A percentile compares a stretch with the other conserved stretches of the same genome.
Evolutionary conservation across 2,329 filamentous ascomycete genomes (phyloP).

Genomic region (Epichloe elymi): DNA sequence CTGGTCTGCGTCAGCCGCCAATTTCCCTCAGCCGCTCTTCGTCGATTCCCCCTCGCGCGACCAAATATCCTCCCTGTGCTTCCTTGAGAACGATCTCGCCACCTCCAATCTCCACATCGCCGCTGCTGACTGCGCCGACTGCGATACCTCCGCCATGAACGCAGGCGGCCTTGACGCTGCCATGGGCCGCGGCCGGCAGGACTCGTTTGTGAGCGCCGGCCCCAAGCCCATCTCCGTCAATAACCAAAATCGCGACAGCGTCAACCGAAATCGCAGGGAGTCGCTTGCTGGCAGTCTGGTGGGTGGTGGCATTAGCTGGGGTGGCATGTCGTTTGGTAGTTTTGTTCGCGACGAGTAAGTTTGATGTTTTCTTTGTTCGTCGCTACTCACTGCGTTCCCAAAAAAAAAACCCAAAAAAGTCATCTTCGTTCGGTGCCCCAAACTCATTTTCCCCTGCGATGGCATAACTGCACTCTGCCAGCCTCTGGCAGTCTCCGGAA

Average conservation of each 20-base stretch:
- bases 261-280: constrained; percentile 45
- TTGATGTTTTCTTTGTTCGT: background rate
- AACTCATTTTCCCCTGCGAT: constrained; percentile 3
- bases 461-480: constrained; percentile 9
- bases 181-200: constrained; percentile 45
- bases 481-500: too few relatives aligned
- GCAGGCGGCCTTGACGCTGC: constrained; percentile 44
- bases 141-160: constrained; percentile 38
- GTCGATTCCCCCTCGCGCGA: constrained; percentile 14
- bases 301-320: constrained; percentile 92
- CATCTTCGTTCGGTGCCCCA: too few relatives aligned
- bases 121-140: constrained; percentile 6
- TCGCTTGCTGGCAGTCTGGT: constrained; percentile 51
- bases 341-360: constrained; percentile 97
- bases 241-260: constrained; percentile 47
- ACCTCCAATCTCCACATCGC: constrained; percentile 11
- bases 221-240: constrained; percentile 55
- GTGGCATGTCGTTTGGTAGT: constrained; percentile 87
- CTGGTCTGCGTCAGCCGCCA: constrained; percentile 17
- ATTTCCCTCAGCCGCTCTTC: constrained; percentile 15
- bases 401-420: too few relatives aligned
- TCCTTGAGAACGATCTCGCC: constrained; percentile 13
- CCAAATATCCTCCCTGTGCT: constrained; percentile 13
- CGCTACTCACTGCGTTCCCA: background rate
- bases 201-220: constrained; percentile 52